Conservation (phyloP, 2,329 filamentous ascomycete genomes). For the Cercospora sojina region DNA sequence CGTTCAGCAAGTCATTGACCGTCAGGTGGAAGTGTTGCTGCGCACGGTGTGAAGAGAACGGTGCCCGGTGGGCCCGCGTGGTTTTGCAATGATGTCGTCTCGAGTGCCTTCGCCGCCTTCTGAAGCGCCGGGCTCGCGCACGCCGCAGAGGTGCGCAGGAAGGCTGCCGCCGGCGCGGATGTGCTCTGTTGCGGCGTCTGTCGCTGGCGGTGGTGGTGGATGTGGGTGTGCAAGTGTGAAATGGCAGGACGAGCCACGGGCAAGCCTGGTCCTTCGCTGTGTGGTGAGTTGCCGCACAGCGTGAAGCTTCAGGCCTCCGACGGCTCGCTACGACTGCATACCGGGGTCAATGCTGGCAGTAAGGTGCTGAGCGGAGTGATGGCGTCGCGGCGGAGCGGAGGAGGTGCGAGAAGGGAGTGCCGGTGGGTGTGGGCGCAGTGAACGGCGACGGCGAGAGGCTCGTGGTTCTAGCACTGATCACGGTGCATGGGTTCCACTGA, state of each 20-base stretch:
- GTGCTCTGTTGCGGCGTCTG: not conserved
- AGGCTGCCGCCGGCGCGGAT: not conserved
- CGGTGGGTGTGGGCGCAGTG: not conserved
- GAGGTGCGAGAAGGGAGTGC: slow-evolving; percentile 1
- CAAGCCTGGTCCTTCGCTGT: not conserved
- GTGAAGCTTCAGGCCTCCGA: slow-evolving; percentile 2
- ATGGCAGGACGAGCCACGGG: not conserved
- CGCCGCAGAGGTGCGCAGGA: slow-evolving; percentile 1
- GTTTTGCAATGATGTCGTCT: slow-evolving; percentile 11
- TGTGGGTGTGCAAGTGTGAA: not conserved
- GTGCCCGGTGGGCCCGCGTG: slow-evolving; percentile 5
- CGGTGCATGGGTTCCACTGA: slow-evolving; percentile 6
- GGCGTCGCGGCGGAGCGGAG: not conserved
- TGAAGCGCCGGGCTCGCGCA: slow-evolving; percentile 7
- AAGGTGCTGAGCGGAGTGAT: slow-evolving; percentile 9
- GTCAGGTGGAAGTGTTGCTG: not conserved
- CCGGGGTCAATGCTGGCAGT: slow-evolving; percentile 11
- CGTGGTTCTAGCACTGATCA: not conserved
- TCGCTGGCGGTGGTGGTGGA: not conserved
- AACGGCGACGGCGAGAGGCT: not conserved
- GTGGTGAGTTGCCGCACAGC: slow-evolving; percentile 6
- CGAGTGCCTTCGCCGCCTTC: slow-evolving; percentile 4
- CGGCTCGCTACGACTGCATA: slow-evolving; percentile 7
- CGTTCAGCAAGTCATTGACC: slow-evolving; percentile 2
- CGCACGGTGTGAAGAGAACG: slow-evolving; percentile 6